phyloP scores from a whole-genome alignment of 2,329 filamentous ascomycete genomes.

The Cladophialophora yegresii region DNA sequence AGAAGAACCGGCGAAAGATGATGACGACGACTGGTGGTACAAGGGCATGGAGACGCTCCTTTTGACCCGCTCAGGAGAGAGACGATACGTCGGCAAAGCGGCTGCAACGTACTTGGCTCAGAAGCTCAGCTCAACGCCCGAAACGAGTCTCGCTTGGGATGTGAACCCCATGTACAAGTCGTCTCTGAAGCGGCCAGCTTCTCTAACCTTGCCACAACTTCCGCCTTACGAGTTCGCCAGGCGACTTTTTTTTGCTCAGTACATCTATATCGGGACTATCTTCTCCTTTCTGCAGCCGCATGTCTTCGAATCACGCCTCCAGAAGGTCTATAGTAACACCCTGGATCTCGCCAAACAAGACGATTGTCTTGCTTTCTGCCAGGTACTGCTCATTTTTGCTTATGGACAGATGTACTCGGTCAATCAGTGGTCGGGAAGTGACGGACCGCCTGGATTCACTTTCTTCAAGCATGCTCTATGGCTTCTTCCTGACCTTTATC shows the following conservation, averaged over 20 bases:
- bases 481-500: conserved; percentile 58
- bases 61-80: conserved; percentile 43
- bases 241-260: conserved; percentile 55
- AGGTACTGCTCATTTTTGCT: conserved; percentile 56
- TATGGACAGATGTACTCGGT: conserved; percentile 61
- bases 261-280: conserved; percentile 60
- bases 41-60: conserved; percentile 43
- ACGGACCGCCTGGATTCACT: conserved; percentile 58
- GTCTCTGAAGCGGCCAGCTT: conserved; percentile 38
- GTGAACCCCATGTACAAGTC: conserved; percentile 41
- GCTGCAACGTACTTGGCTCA: conserved; percentile 44
- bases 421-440: conserved; percentile 57
- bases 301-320: conserved; percentile 51
- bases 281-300: conserved; percentile 56
- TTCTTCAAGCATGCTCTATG: conserved; percentile 57
- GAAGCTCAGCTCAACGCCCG: conserved; percentile 40
- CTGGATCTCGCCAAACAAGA: conserved; percentile 50
- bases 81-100: conserved; percentile 43
- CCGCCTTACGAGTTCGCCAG: conserved; percentile 56
- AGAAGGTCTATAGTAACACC: conserved; percentile 48
- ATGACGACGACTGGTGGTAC: conserved; percentile 47
- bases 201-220: conserved; percentile 43
- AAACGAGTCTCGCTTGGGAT: conserved; percentile 43
- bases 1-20: conserved; percentile 37
- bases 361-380: conserved; percentile 54